Evolutionary conservation across 371 early-diverging fungal species (phyloP).

Genomic region (Mortierella polycephala): DNA sequence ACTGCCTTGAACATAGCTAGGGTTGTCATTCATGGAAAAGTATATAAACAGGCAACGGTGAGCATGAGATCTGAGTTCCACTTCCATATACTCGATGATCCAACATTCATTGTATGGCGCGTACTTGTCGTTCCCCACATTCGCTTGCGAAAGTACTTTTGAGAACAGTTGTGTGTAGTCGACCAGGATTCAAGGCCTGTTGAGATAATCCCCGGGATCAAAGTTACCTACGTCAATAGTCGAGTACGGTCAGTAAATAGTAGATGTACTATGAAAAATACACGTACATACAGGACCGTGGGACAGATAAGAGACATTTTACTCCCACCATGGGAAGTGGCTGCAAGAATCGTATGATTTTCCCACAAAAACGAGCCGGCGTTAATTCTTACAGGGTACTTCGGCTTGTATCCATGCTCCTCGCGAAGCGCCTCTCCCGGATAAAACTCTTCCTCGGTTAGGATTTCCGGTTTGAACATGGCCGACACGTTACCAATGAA

Average conservation of each 20-base stretch:
- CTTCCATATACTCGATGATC: background rate
- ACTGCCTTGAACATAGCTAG: conserved; percentile 86
- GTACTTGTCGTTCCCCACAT: conserved; percentile 92
- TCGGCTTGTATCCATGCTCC: conserved; percentile 36
- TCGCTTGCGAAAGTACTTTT: conserved; percentile 87
- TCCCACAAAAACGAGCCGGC: no score
- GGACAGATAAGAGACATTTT: no score
- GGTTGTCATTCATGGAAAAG: background rate
- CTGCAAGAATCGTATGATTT: no score
- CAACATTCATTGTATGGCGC: conserved; percentile 9
- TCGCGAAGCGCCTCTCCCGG: conserved; percentile 61
- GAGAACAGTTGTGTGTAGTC: conserved; percentile 72
- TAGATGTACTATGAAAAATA: conserved; percentile 69
- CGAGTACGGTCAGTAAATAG: background rate
- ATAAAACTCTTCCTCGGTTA: conserved; percentile 61
- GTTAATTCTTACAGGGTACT: conserved; percentile 21
- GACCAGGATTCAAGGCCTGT: conserved; percentile 94
- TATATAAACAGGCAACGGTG: conserved; percentile 1
- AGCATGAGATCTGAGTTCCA: background rate
- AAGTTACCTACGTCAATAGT: conserved; percentile 62
- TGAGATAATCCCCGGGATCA: conserved; percentile 94
- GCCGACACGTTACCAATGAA: conserved; percentile 71
- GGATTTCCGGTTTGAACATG: conserved; percentile 63
- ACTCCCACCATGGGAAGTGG: no score
- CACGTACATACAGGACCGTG: no score